Base-by-base conservation (phyloP, 177 flowering plant genomes). In the Tripterygium wilfordii region DNA sequence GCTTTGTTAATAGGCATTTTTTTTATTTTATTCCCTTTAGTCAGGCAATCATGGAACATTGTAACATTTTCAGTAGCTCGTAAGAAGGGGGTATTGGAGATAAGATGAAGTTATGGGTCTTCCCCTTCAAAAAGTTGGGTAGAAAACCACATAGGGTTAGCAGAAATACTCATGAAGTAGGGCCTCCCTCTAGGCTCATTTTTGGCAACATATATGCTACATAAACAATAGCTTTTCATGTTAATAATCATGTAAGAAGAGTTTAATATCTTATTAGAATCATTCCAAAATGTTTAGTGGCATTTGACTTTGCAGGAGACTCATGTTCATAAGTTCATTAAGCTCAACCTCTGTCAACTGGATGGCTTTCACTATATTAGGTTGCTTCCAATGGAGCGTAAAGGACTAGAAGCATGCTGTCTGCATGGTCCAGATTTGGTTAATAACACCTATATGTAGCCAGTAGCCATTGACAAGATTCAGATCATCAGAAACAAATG, bases 351-450 rank as follows among this genome's bases (percentile, higher is more conserved):
- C 32, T 61, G 68, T 60, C 79, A 63, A 66, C 56, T 44, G 57
- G 45, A 51, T 57, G 23, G 76, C 68, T 68, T 48, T 28, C 45
- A 51, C 58, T 10, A 69, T 73, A 73, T 54, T 60, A 63, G 48
- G 27, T 20, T 42, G 35, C 3, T 14, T 49, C 16, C 40, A 22
- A 20, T 20, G 14, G 38, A 51, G 23, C 27, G 32, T 21, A 14
- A 22, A 33, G 43, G 41, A 45, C 3, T 10, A 36, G 21, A 39
- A 37, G 43, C 48, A 28, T 36, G 56, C 49, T 33, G 15, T 15
- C 10, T 12, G 2, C 12, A 16, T 41, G 45, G 48, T 48, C 44
- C 31, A 16, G 5, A n/a, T 38, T 56, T 45, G 10, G 5, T 12
- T 4, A 35, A 10, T n/a, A 37, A 18, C 29, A 12, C 31, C 28